Evolutionary conservation across 2,329 filamentous ascomycete species (phyloP).

Genomic region (Mycocentrospora acerina): DNA sequence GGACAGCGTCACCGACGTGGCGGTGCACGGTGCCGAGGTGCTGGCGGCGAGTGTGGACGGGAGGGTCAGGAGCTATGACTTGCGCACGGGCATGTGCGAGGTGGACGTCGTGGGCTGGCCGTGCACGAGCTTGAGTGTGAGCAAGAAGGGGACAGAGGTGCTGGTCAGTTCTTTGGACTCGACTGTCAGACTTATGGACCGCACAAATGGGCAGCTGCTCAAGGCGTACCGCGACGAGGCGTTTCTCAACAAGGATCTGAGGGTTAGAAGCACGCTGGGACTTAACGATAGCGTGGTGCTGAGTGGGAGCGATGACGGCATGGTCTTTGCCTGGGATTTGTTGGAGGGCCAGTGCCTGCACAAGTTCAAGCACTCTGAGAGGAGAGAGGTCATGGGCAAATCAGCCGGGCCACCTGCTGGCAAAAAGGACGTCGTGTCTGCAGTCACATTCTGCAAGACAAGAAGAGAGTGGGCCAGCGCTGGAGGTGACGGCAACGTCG

Average conservation of each 20-base stretch:
- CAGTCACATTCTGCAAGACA: conserved; percentile 50
- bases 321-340: conserved; percentile 81
- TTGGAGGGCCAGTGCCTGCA: conserved; percentile 69
- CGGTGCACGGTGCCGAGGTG: conserved; percentile 55
- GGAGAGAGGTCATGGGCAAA: conserved; percentile 26
- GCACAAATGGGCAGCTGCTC: conserved; percentile 70
- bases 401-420: conserved; percentile 34
- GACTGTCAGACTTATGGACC: conserved; percentile 78
- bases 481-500: conserved; percentile 49
- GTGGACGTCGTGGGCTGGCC: conserved; percentile 47
- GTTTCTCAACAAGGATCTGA: conserved; percentile 66
- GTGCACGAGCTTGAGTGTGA: conserved; percentile 75
- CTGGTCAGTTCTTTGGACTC: conserved; percentile 77
- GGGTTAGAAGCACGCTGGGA: conserved; percentile 76
- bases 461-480: conserved; percentile 53
- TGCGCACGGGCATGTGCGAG: conserved; percentile 68
- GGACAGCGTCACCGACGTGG: conserved; percentile 61
- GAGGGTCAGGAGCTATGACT: conserved; percentile 76
- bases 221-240: conserved; percentile 64
- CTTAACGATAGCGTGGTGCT: conserved; percentile 75
- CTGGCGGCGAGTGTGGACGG: conserved; percentile 82
- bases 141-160: conserved; percentile 71
- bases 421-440: conserved; percentile 51
- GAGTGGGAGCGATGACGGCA: conserved; percentile 77
- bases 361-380: conserved; percentile 53